Evolutionary conservation across 257 asterid genomes (phyloP).

Genomic region (Cynanchum wilfordii): DNA sequence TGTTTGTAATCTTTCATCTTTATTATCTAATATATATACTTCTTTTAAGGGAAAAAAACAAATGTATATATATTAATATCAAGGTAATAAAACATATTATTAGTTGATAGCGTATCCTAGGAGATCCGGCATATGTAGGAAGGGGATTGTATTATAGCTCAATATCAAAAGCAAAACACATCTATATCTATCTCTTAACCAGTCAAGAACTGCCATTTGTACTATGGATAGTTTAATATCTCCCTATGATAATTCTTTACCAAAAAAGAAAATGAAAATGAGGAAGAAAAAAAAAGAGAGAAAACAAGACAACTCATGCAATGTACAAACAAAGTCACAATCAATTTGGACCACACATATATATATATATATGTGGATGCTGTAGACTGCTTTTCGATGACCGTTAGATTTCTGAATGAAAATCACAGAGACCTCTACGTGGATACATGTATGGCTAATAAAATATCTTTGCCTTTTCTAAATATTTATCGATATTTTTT

Average conservation of each 20-base stretch:
- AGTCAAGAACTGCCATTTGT: conserved; percentile 1
- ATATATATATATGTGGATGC: neutral
- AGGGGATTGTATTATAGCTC: neutral
- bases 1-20: too few species aligned
- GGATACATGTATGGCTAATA: neutral
- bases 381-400: neutral
- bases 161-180: neutral
- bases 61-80: too few species aligned
- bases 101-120: too few species aligned
- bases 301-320: neutral
- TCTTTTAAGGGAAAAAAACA: too few species aligned
- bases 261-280: neutral
- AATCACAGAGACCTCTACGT: neutral
- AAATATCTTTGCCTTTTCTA: neutral
- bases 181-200: neutral
- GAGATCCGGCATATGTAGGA: neutral
- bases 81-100: too few species aligned
- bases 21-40: too few species aligned
- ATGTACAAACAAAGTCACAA: too few species aligned
- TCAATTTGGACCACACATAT: neutral
- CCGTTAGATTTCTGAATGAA: neutral
- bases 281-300: neutral
- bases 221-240: conserved; percentile 3
- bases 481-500: neutral
- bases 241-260: neutral